Evolutionary conservation across 192 early-diverging fungal genomes (phyloP).

Genomic region (Mortierella claussenii): DNA sequence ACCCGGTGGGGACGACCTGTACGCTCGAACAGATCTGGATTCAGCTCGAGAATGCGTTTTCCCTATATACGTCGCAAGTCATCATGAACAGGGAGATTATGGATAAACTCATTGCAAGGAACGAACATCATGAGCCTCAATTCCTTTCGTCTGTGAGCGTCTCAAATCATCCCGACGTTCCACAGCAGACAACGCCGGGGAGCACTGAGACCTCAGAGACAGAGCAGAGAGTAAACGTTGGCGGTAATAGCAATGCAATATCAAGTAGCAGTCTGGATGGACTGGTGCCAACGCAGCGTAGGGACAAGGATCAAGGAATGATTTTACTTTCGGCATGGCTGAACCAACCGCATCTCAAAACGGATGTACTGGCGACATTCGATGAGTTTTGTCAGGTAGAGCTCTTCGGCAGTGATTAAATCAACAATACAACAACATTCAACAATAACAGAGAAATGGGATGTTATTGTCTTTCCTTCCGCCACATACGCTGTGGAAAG

Average conservation of each 20-base stretch:
- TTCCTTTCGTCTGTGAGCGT: constrained; percentile 5
- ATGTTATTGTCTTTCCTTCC: too few relatives aligned
- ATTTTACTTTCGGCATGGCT: constrained; percentile 57
- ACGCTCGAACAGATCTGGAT: constrained; percentile 53
- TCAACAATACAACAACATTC: too few relatives aligned
- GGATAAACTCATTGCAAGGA: constrained; percentile 29
- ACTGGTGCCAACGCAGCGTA: constrained; percentile 10
- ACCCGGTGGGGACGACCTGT: constrained; percentile 49
- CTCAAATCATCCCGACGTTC: too few relatives aligned
- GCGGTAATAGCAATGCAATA: background rate
- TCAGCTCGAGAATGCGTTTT: constrained; percentile 24
- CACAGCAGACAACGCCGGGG: background rate
- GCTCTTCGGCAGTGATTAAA: too few relatives aligned
- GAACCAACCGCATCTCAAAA: constrained; percentile 53
- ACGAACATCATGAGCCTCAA: constrained; percentile 7
- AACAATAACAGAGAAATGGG: too few relatives aligned
- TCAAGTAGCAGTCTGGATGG: background rate
- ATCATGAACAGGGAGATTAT: constrained; percentile 29
- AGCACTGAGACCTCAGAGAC: background rate
- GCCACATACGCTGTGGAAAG: too few relatives aligned
- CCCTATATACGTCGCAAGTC: constrained; percentile 37
- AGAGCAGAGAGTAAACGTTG: background rate
- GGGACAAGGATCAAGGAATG: constrained; percentile 54
- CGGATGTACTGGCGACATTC: constrained; percentile 30
- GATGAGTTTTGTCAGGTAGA: constrained; percentile 56